Percentiles rank a stretch among this genome's conserved stretches.
phyloP scores from a whole-genome alignment of 2,329 filamentous ascomycete genomes.

The Acrocalymma vagum region DNA sequence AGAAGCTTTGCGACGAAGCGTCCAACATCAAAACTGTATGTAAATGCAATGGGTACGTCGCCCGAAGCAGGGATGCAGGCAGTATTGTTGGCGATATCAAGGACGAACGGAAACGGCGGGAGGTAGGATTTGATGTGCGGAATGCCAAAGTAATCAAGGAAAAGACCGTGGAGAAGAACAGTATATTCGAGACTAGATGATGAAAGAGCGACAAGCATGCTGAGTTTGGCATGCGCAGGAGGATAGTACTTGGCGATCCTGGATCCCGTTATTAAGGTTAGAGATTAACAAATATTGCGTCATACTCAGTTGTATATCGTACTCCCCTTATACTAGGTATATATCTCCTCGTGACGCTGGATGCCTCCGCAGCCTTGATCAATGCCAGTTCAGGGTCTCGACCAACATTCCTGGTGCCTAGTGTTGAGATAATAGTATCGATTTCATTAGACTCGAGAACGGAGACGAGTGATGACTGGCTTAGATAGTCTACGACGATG shows the following conservation, averaged over 20 bases:
- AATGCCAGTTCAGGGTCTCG: slow-evolving; percentile 13
- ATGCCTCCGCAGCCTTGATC: slow-evolving; percentile 15
- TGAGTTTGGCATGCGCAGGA: slow-evolving; percentile 1
- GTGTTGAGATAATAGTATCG: slow-evolving; percentile 20
- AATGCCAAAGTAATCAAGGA: slow-evolving; percentile 16
- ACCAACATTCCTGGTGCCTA: slow-evolving; percentile 4
- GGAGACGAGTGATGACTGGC: slow-evolving; percentile 3
- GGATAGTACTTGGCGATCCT: slow-evolving; percentile 6
- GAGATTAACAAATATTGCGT: neutral
- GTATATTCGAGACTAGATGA: slow-evolving; percentile 12
- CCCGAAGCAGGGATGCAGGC: slow-evolving; percentile 22
- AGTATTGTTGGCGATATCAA: slow-evolving; percentile 18
- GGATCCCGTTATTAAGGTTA: neutral
- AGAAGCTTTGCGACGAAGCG: slow-evolving; percentile 14
- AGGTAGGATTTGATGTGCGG: slow-evolving; percentile 15
- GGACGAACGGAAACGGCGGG: slow-evolving; percentile 1
- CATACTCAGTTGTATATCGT: slow-evolving; percentile 19
- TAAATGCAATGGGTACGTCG: slow-evolving; percentile 17
- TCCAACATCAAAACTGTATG: slow-evolving; percentile 20
- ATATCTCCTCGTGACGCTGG: slow-evolving; percentile 20
- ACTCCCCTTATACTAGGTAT: slow-evolving; percentile 24
- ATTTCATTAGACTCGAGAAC: slow-evolving; percentile 15
- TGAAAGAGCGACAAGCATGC: slow-evolving; percentile 4
- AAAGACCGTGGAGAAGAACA: slow-evolving; percentile 15
- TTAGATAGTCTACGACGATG: slow-evolving; percentile 15